Conservation (phyloP, 805 yeast genomes). For the Candida khao-thaluensis region DNA sequence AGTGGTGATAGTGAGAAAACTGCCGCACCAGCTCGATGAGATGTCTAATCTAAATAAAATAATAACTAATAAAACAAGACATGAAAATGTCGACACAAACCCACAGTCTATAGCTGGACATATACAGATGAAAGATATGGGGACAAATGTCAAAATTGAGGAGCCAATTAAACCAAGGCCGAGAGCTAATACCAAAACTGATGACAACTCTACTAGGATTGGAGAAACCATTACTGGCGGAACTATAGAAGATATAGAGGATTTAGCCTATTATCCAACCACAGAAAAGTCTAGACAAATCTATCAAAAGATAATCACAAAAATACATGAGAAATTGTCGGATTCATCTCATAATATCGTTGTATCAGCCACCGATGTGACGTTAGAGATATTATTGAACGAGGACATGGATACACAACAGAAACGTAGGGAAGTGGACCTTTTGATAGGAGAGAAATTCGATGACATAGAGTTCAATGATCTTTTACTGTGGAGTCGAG, state of each 20-base stretch:
- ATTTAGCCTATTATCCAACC: constrained; percentile 62
- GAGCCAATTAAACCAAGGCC: background rate
- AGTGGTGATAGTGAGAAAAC: too few relatives aligned
- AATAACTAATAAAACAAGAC: constrained; percentile 27
- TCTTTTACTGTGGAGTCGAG: constrained; percentile 42
- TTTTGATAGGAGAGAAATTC: constrained; percentile 41
- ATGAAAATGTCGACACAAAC: constrained; percentile 49
- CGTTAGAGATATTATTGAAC: constrained; percentile 54
- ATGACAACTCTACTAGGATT: background rate
- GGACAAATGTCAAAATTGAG: constrained; percentile 23
- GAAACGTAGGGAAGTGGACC: constrained; percentile 51
- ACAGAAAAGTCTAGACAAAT: constrained; percentile 48
- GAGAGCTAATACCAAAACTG: background rate
- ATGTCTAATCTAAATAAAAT: constrained; percentile 21
- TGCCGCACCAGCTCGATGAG: constrained; percentile 12
- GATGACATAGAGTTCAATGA: constrained; percentile 47
- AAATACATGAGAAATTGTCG: constrained; percentile 57
- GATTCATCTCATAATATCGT: constrained; percentile 79
- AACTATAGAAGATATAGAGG: constrained; percentile 33
- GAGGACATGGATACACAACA: constrained; percentile 41
- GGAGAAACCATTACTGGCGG: background rate
- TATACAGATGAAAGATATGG: constrained; percentile 70
- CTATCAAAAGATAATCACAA: constrained; percentile 57
- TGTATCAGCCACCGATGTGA: constrained; percentile 67
- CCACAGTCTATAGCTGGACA: constrained; percentile 75